A percentile compares a stretch with the other conserved stretches of the same genome.
Conservation (phyloP, 2,329 filamentous ascomycete species). For the Colletotrichum camelliae region DNA sequence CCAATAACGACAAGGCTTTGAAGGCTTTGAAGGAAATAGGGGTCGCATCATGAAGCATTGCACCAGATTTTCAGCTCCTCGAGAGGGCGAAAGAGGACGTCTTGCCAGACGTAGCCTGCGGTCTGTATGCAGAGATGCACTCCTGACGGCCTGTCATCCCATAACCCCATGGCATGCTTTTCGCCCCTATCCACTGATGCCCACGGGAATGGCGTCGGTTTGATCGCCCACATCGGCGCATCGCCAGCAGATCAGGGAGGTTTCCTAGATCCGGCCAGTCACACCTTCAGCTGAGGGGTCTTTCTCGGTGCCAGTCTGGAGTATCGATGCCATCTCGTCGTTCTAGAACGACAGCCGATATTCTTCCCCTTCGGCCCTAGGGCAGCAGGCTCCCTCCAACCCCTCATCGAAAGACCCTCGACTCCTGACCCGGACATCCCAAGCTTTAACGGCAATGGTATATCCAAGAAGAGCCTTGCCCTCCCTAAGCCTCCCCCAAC, state of each 20-base stretch:
- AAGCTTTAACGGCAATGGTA: constrained; percentile 1
- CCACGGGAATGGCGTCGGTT: not conserved
- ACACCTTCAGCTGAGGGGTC: not conserved
- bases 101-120: not conserved
- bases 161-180: not conserved
- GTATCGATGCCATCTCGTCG: not conserved
- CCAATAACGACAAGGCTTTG: not conserved
- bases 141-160: not conserved
- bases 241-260: not conserved
- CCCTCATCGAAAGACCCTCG: not conserved
- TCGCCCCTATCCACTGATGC: not conserved
- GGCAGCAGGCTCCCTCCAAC: not conserved
- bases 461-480: not conserved
- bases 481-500: not conserved
- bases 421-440: not conserved
- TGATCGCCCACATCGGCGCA: constrained; percentile 11
- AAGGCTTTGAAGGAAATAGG: not conserved
- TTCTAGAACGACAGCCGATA: not conserved
- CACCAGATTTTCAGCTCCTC: not conserved
- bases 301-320: not conserved
- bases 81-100: not conserved
- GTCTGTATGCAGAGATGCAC: not conserved
- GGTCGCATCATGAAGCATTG: not conserved
- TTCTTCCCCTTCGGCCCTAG: not conserved
- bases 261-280: not conserved